Evolutionary conservation across 345 rosid species (phyloP), one percentile per base, ranked within the genome.

Genomic region (Brassica nigra): DNA sequence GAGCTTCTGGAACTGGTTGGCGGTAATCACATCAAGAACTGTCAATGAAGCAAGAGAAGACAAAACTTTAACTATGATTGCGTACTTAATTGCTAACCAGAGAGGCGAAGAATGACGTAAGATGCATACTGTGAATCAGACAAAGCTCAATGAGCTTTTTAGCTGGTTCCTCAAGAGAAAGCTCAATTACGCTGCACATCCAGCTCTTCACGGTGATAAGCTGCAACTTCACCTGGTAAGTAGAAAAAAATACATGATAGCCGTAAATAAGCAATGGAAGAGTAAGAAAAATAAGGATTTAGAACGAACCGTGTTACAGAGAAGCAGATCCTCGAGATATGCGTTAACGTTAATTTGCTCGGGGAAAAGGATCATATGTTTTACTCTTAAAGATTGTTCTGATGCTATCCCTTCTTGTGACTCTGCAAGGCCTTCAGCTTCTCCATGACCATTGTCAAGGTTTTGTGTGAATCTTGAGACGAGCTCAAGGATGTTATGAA

Each of bases 401-500:
- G 73, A 72, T 77, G 62, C 72, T 34, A 83, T 78, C 69, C 70
- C 81, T 81, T 85, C 80, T 78, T 84, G 20, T 69, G 83, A 42
- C 15, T 55, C 71, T 83, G 87, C 76, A 86, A 36, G 66, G 83
- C 71, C 71, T 86, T 88, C 66, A 92, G 80, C 75, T 76, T 86
- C 73, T 70, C 11, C 86, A 81, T 76, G 75, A 87, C 92, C 74
- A 73, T 61, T 66, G 68, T 67, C 84, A 92, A 80, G n/a, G 74
- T 79, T 73, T 80, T 69, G 33, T 20, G 71, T 74, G 80, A 73
- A 72, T 79, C 78, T 65, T 81, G 84, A 6, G 72, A 81, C 72
- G 77, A 71, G 83, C 82, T 80, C 29, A 55, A 4, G 12, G 76
- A 42, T 55, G 65, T 68, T 81, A 91, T 75, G 69, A 89, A 59